Percentiles rank a stretch among this genome's conserved stretches.
Evolutionary conservation across 768 basidiomycete genomes (phyloP).

Genomic region (Filobasidium wieringae): DNA sequence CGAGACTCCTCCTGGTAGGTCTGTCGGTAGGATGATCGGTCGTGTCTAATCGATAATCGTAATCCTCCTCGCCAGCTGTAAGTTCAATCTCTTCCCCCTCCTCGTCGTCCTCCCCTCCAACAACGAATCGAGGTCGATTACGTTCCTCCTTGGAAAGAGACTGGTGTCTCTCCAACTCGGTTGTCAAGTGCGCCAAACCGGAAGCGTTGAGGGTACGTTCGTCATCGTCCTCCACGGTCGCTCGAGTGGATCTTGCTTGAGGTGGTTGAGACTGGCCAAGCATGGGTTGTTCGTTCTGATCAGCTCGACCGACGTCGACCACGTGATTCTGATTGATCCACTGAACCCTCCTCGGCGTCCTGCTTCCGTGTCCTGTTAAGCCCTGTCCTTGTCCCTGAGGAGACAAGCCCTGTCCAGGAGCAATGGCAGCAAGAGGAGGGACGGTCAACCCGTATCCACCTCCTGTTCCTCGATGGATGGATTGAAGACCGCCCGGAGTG

Average conservation of each 20-base stretch:
- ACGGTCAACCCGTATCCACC: neutral
- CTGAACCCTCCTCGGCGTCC: conserved; percentile 34
- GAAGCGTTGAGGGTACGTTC: neutral
- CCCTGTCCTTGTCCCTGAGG: neutral
- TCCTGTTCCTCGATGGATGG: conserved; percentile 1
- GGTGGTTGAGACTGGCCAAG: too few relatives aligned
- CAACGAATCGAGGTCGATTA: conserved; percentile 1
- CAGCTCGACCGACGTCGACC: conserved; percentile 20
- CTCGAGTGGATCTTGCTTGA: too few relatives aligned
- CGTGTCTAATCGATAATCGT: conserved; percentile 35
- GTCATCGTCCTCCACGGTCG: neutral
- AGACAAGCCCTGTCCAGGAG: neutral
- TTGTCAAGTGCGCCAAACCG: conserved; percentile 3
- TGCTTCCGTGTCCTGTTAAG: conserved; percentile 17
- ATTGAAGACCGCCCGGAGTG: neutral
- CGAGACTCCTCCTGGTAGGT: conserved; percentile 1
- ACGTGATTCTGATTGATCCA: conserved; percentile 33
- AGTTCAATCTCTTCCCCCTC: neutral
- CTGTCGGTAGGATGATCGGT: neutral
- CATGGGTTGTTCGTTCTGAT: neutral
- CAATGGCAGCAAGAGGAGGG: neutral
- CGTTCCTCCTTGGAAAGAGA: conserved; percentile 23
- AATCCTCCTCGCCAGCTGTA: conserved; percentile 27
- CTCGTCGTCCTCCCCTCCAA: neutral
- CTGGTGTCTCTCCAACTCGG: conserved; percentile 16